Percentiles rank a stretch among this genome's conserved stretches.
phyloP scores from a whole-genome alignment of 2,329 filamentous ascomycete species.

The Botrytis deweyae region DNA sequence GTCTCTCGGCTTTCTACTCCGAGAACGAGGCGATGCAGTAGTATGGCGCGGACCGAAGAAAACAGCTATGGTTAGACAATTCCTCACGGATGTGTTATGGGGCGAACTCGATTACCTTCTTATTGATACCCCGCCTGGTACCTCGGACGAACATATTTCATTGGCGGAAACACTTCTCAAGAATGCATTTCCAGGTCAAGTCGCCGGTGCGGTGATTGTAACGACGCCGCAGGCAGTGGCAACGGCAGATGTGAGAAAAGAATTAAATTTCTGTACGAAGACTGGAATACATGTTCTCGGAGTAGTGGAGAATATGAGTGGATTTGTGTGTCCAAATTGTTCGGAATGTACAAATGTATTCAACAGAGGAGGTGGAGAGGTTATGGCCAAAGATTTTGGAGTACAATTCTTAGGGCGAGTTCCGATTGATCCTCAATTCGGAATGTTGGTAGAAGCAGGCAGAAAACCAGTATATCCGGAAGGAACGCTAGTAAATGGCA shows the following conservation, averaged over 20 bases:
- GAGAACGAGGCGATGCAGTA: constrained; percentile 81
- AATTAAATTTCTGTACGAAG: constrained; percentile 81
- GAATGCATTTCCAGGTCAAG: constrained; percentile 61
- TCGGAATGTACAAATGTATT: constrained; percentile 92
- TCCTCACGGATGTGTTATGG: constrained; percentile 90
- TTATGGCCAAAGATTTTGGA: constrained; percentile 83
- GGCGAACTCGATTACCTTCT: constrained; percentile 83
- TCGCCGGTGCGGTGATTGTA: constrained; percentile 87
- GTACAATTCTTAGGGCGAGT: constrained; percentile 84
- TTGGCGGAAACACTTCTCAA: constrained; percentile 80
- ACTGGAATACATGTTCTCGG: constrained; percentile 86
- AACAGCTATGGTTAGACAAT: constrained; percentile 97
- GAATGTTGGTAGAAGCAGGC: constrained; percentile 78
- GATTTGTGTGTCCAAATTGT: constrained; percentile 78
- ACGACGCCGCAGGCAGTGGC: constrained; percentile 95
- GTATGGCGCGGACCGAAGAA: constrained; percentile 99
- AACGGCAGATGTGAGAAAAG: constrained; percentile 83
- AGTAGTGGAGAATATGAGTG: constrained; percentile 96
- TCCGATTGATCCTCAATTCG: constrained; percentile 91
- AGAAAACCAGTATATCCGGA: constrained; percentile 64
- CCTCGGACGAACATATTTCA: constrained; percentile 95
- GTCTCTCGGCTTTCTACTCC: constrained; percentile 88
- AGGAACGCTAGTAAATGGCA: constrained; percentile 62
- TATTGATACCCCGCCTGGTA: constrained; percentile 94
- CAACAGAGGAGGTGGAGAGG: constrained; percentile 81